Base-by-base conservation (phyloP, 2,329 filamentous ascomycete species). In the Sarocladiaceae sp. region DNA sequence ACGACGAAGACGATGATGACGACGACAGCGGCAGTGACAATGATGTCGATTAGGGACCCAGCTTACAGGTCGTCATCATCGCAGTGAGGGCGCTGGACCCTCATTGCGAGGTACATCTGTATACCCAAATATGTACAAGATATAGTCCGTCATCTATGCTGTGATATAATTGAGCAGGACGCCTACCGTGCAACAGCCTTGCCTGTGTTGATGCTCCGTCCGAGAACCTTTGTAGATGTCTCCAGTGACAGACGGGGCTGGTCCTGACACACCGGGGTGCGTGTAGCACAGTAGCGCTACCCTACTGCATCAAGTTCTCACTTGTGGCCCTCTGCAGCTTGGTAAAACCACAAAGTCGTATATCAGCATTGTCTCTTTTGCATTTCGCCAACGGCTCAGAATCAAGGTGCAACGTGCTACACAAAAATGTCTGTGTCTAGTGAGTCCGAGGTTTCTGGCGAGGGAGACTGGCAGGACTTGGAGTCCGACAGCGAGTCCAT, bases 401-500 rank as follows among this genome's bases (percentile, higher is more conserved):
- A n/a, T n/a, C n/a, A n/a, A n/a, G n/a, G n/a, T n/a, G n/a, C n/a
- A n/a, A n/a, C n/a, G n/a, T n/a, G n/a, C n/a, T n/a, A n/a, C 13
- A 32, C 27, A 24, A 52, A 52, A 33, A 59, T 60, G 58, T 58
- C 61, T 12, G 41, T 47, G 20, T 53, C 47, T 15, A 50, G 53
- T 42, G 54, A 53, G 24, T 62, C 60, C 13, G 53, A 54, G 35
- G 42, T 40, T 32, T 63, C 62, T 13, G 60, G 72, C 19, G 72
- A 73, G 32, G 68, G 66, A 45, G 73, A 72, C 42, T 75, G 72
- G 72, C 65, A 69, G 40, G 72, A 75, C 46, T 55, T 73, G 20
- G 83, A 85, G 54, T 69, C 73, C 4, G 83, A 87, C 44, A 76
- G 83, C 54, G 76, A 83, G 51, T 65, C 70, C 3, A 68, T 81